Evolutionary conservation across 2,329 filamentous ascomycete genomes (phyloP).

Genomic region (Tolypocladium paradoxum): DNA sequence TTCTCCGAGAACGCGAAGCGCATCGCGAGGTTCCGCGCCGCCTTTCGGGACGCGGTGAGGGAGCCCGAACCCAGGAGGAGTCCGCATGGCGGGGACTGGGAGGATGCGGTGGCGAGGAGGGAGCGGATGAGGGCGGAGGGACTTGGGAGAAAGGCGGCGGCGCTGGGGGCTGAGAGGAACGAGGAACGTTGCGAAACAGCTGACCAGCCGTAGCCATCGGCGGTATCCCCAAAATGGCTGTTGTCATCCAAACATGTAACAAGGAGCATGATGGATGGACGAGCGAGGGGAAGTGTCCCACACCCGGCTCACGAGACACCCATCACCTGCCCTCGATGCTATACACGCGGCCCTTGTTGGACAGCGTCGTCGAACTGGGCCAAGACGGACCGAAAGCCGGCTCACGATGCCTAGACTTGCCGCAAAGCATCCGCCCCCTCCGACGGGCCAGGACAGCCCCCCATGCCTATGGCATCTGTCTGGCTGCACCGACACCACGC

Average conservation of each 20-base stretch:
- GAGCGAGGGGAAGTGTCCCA: neutral
- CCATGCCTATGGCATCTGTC: neutral
- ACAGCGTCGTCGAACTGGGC: neutral
- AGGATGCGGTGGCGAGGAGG: constrained; percentile 38
- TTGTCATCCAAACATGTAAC: neutral
- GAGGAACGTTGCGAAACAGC: neutral
- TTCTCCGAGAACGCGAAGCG: constrained; percentile 60
- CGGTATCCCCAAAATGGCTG: neutral
- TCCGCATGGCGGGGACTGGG: constrained; percentile 37
- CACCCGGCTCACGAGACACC: neutral
- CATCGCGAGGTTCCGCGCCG: constrained; percentile 51
- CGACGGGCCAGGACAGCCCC: neutral
- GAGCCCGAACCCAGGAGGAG: constrained; percentile 14
- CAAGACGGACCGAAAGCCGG: neutral
- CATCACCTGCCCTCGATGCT: neutral
- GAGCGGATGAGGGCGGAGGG: constrained; percentile 50
- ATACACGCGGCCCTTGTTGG: neutral
- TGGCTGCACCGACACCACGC: neutral
- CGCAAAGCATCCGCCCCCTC: neutral
- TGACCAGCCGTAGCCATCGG: neutral
- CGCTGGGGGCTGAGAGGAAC: constrained; percentile 17
- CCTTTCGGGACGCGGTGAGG: constrained; percentile 29
- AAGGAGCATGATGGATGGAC: neutral
- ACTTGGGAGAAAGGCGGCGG: constrained; percentile 38
- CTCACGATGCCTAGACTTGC: neutral